phyloP scores from a whole-genome alignment of 345 rosid species.

The Salix suchowensis region DNA sequence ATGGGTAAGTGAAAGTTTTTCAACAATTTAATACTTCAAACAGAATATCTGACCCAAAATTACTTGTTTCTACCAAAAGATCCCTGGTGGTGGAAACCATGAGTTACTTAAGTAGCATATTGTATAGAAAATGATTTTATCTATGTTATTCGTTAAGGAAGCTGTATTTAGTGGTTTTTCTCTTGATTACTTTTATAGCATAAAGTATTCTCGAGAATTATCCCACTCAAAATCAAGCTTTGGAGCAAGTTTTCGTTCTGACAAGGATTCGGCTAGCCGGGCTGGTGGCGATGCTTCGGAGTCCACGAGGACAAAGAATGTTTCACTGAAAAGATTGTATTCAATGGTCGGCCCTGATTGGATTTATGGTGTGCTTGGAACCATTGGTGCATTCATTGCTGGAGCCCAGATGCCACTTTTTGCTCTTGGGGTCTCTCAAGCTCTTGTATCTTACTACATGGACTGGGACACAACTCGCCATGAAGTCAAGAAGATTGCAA shows the following conservation, averaged over 20 bases:
- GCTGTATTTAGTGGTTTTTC: background rate
- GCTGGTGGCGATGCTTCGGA: constrained; percentile 44
- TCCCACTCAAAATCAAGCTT: constrained; percentile 63
- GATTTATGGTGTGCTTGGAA: constrained; percentile 70
- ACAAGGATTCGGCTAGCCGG: constrained; percentile 61
- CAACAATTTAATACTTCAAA: background rate
- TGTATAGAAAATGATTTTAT: background rate
- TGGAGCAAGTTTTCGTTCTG: constrained; percentile 72
- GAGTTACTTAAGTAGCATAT: too few relatives aligned
- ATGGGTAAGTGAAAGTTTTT: background rate
- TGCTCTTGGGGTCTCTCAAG: constrained; percentile 91
- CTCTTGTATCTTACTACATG: constrained; percentile 76
- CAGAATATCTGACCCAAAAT: background rate
- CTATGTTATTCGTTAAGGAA: background rate
- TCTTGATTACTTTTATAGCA: constrained; percentile 25
- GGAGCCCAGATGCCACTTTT: constrained; percentile 97
- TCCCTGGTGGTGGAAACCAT: background rate
- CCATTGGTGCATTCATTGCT: constrained; percentile 59
- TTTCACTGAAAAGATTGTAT: constrained; percentile 58
- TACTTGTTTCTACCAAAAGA: background rate
- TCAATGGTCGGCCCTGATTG: constrained; percentile 87
- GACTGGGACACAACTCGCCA: constrained; percentile 66
- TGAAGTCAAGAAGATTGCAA: constrained; percentile 71
- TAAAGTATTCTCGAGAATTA: constrained; percentile 57
- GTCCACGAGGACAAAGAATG: constrained; percentile 28